These are phyloP conservation scores for Exophiala alcalophila DNA, from an alignment of 2,329 filamentous ascomycete genomes.

Conservation along the genomic window DNA sequence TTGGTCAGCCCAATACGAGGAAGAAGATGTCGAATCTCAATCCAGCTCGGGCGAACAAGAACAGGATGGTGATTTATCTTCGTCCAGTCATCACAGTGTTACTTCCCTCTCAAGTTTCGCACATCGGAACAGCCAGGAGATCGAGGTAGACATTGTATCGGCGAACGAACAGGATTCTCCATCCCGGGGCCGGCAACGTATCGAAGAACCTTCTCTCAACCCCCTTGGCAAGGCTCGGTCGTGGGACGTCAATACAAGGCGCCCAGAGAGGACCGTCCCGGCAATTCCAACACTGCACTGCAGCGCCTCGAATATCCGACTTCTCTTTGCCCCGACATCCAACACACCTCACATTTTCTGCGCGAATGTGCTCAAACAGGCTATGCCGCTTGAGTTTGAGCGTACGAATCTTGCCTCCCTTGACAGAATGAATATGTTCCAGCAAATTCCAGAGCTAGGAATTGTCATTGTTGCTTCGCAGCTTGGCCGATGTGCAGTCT, in stretches of 20 bases:
- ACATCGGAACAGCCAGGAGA: conserved; percentile 8
- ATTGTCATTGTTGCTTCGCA: conserved; percentile 58
- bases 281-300: conserved; percentile 29
- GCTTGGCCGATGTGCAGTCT: conserved; percentile 55
- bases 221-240: background rate
- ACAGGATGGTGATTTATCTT: conserved; percentile 6
- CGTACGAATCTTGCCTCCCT: conserved; percentile 13
- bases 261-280: conserved; percentile 11
- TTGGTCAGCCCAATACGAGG: conserved; percentile 18
- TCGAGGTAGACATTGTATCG: conserved; percentile 5
- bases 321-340: conserved; percentile 26
- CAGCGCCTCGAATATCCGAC: conserved; percentile 24
- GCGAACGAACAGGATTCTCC: conserved; percentile 1
- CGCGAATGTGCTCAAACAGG: conserved; percentile 28
- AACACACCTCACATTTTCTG: conserved; percentile 28
- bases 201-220: background rate
- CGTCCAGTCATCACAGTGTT: conserved; percentile 6
- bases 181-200: background rate
- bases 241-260: background rate
- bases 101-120: conserved; percentile 12
- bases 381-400: conserved; percentile 20
- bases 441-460: conserved; percentile 58
- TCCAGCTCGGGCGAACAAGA: conserved; percentile 8
- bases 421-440: conserved; percentile 55
- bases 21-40: conserved; percentile 10